Evolutionary conservation across 2,329 filamentous ascomycete genomes (phyloP), one percentile per base, ranked within the genome.

Genomic region (Fusarium devonianum): DNA sequence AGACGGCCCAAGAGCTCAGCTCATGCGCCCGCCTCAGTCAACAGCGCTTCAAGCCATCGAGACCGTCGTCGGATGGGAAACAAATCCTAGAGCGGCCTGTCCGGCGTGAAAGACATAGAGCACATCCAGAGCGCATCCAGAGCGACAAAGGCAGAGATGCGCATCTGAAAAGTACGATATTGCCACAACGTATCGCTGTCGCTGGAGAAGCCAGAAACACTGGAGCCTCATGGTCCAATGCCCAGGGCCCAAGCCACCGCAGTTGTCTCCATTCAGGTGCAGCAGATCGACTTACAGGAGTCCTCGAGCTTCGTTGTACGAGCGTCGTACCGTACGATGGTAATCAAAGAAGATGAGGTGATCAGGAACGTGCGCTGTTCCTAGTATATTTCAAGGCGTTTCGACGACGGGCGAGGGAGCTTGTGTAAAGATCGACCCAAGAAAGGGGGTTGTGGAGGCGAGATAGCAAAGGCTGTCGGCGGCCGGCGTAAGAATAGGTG

Each of bases 321-420:
- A 65, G 51, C 42, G 46, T 60, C 49, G 63, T 42, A 64, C 63
- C 63, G 63, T 66, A 66, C 63, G 63, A 66, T 66, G 45, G 53
- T 65, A 54, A 57, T 60, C 45, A 58, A 63, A 56, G 33, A 49
- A 40, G 63, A 53, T 46, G 52, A 55, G 49, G 57, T 65, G 56
- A 58, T 66, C 54, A 63, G 62, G 63, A 66, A 66, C 63, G 63
- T 66, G 63, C 63, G 34, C 53, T 54, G 53, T 62, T 51, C 45
- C 53, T 57, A 44, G 50, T 53, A 39, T 46, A 53, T 53, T 51
- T 56, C 46, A 26, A 49, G 52, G 49, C 48, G 49, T 46, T 41
- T 57, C 50, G 62, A 54, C 39, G 56, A 45, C 36, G 46, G 37
- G 42, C 34, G 49, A 61, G 51, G 40, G 33, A 45, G 49, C 44